These are phyloP conservation scores for Neurospora sp. DNA, from an alignment of 495 filamentous ascomycete genomes.

Conservation along the genomic window DNA sequence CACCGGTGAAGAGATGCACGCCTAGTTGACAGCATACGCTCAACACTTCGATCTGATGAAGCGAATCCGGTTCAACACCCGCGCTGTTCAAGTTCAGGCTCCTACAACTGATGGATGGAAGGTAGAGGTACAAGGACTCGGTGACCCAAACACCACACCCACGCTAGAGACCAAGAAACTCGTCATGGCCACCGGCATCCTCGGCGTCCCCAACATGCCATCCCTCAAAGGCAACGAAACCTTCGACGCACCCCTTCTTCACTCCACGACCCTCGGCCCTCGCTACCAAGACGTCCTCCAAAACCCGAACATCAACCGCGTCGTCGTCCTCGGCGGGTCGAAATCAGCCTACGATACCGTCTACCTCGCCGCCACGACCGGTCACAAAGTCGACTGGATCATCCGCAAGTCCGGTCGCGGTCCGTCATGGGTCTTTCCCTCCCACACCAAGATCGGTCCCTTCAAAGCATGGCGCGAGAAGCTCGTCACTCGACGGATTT, in stretches of 20 bases:
- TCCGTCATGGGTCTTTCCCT: conserved; percentile 50
- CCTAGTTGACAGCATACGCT: conserved; percentile 23
- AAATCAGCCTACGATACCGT: conserved; percentile 71
- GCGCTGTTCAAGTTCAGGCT: not conserved
- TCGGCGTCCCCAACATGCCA: conserved; percentile 46
- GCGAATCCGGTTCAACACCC: conserved; percentile 24
- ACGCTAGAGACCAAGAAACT: conserved; percentile 37
- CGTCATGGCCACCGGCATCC: conserved; percentile 61
- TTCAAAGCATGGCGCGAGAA: conserved; percentile 21
- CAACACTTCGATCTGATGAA: conserved; percentile 23
- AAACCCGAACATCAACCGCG: conserved; percentile 12
- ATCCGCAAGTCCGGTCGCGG: conserved; percentile 65
- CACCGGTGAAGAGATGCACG: conserved; percentile 24
- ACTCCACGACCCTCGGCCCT: conserved; percentile 45
- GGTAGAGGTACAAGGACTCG: not conserved
- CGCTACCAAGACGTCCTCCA: conserved; percentile 8
- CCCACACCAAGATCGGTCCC: conserved; percentile 21
- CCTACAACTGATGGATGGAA: conserved; percentile 2
- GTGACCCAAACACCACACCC: not conserved
- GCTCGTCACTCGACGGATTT: conserved; percentile 38
- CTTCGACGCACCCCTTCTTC: conserved; percentile 51
- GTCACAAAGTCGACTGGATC: conserved; percentile 58
- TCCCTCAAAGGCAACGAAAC: conserved; percentile 35
- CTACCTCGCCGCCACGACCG: conserved; percentile 49
- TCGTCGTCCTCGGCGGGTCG: conserved; percentile 54